Evolutionary conservation across 2,329 filamentous ascomycete species (phyloP), one percentile per base, ranked within the genome.

Genomic region (Verruconis gallopava): DNA sequence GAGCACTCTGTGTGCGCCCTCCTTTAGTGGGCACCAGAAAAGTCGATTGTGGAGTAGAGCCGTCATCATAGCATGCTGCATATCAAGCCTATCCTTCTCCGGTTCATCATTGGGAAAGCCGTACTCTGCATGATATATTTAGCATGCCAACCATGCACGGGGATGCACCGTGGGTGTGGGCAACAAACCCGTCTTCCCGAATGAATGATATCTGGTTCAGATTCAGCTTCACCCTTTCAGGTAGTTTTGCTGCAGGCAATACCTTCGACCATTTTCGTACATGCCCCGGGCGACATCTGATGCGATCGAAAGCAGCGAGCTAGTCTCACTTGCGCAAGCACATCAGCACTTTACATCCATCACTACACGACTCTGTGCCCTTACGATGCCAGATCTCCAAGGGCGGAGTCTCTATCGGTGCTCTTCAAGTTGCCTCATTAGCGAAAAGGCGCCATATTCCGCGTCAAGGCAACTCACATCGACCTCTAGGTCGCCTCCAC

Each of bases 1-100:
- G 6, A 47, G 44, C 12, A 44, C 22, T 13, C 39, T 39, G 21
- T n/a, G n/a, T n/a, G n/a, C n/a, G n/a, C n/a, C n/a, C n/a, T n/a
- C n/a, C n/a, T n/a, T n/a, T n/a, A n/a, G n/a, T 22, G 22, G 18
- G 39, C 45, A 19, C n/a, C 15, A 5, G 11, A 45, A 32, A 59
- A 61, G 55, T 39, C 57, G 57, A 21, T 58, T 57, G n/a, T n/a
- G n/a, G n/a, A n/a, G n/a, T 15, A 40, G 40, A 4, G 38, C 13
- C 3, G 35, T 43, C 41, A 38, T 38, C 34, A 43, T 43, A 4
- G 34, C 34, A 45, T 65, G 62, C 12, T 55, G 56, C 51, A 65
- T 54, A 44, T 65, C 60, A n/a, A 65, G 62, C 11, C 63, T 53
- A 40, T 64, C 61, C 17, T 64, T 50, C 43, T 65, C 62, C 4